phyloP scores from a whole-genome alignment of 1,284 basidiomycete genomes.

The Puccinia brachypodii region DNA sequence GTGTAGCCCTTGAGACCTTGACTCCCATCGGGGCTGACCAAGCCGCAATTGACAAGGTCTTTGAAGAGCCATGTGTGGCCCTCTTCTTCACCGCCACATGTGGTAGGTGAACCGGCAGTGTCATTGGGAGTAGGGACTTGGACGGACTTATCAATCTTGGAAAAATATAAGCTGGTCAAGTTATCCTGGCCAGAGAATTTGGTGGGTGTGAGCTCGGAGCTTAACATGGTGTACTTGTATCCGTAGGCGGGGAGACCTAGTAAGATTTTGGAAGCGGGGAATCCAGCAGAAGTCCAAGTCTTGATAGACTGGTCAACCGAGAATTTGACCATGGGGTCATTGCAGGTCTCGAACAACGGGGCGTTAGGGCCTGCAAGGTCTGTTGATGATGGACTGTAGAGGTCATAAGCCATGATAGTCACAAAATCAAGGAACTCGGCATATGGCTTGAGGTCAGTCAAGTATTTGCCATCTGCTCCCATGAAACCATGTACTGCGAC shows the following conservation, averaged over 20 bases:
- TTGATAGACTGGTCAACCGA: conserved; percentile 15
- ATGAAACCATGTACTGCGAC: conserved; percentile 39
- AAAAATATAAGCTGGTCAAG: conserved; percentile 29
- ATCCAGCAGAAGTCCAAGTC: conserved; percentile 41
- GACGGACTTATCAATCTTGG: conserved; percentile 26
- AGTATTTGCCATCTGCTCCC: conserved; percentile 27
- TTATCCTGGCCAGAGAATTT: conserved; percentile 29
- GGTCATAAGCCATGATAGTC: conserved; percentile 46
- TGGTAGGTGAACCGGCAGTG: background rate
- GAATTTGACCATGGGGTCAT: conserved; percentile 29
- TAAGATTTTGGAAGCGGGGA: conserved; percentile 40
- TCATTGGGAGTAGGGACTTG: background rate
- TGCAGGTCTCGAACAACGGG: conserved; percentile 42
- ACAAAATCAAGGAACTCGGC: conserved; percentile 40
- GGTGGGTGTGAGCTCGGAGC: conserved; percentile 11
- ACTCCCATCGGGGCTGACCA: conserved; percentile 3
- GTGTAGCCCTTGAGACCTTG: conserved; percentile 41
- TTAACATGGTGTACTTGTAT: conserved; percentile 18
- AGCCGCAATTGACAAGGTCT: conserved; percentile 32
- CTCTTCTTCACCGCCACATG: conserved; percentile 21
- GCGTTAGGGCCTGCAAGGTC: conserved; percentile 33
- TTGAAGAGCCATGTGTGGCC: conserved; percentile 27
- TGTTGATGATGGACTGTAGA: conserved; percentile 21
- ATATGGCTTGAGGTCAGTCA: conserved; percentile 36
- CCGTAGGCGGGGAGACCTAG: conserved; percentile 42